These are phyloP conservation scores for Funneliformis caledonium DNA, from an alignment of 371 early-diverging fungal genomes.

Conservation along the genomic window DNA sequence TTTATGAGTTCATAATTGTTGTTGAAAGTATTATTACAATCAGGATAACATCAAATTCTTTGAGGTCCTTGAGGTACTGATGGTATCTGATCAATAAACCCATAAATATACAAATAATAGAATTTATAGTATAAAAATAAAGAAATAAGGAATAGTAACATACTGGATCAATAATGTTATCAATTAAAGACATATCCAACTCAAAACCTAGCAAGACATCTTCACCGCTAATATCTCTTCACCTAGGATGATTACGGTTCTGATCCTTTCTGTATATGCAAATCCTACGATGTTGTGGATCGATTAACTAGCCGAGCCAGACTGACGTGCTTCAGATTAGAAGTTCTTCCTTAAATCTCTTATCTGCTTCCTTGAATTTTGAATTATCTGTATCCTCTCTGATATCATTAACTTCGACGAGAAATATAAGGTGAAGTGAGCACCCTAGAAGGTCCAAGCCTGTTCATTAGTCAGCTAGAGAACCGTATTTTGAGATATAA, in stretches of 20 bases:
- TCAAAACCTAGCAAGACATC: not conserved
- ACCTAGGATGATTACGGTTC: not conserved
- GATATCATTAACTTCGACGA: not conserved
- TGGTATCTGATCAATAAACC: not conserved
- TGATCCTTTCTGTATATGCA: not conserved
- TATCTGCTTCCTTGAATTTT: conserved; percentile 4
- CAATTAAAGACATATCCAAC: not conserved
- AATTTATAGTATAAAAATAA: not conserved
- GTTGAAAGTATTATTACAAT: not conserved
- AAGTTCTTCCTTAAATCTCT: conserved; percentile 1
- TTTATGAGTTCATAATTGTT: not conserved
- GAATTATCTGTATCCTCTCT: not conserved
- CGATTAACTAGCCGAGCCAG: conserved; percentile 8
- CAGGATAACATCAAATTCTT: not conserved
- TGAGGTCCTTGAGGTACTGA: not conserved
- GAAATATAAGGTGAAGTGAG: not conserved
- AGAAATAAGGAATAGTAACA: conserved; percentile 15
- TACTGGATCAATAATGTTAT: not conserved
- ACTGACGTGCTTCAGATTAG: not conserved
- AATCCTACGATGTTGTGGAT: not conserved
- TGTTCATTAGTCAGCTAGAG: conserved; percentile 4
- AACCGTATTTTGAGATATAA: not conserved
- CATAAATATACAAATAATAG: conserved; percentile 6
- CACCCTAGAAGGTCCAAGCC: not conserved
- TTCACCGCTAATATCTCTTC: conserved; percentile 21